phyloP scores from a whole-genome alignment of 768 basidiomycete species.

The Macrolepiota fuliginosa region DNA sequence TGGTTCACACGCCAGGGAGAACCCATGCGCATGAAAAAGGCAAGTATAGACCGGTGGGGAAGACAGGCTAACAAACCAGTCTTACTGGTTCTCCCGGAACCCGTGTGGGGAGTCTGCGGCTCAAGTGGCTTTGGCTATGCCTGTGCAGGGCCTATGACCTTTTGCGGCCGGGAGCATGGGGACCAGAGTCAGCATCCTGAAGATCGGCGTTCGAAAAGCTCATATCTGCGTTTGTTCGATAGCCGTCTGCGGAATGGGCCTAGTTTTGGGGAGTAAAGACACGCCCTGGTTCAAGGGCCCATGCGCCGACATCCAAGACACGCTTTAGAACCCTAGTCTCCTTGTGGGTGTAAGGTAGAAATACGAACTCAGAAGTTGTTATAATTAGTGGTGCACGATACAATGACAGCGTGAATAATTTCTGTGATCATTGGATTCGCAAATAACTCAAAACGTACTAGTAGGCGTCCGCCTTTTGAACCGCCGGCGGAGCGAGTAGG shows the following conservation, averaged over 20 bases:
- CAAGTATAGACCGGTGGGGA: slow-evolving; percentile 4
- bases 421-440: too few relatives aligned
- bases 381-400: not conserved
- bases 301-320: slow-evolving; percentile 1
- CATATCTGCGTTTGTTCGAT: not conserved
- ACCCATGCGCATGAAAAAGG: slow-evolving; percentile 1
- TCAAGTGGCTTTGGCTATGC: not conserved
- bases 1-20: not conserved
- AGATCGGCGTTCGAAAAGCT: not conserved
- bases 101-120: slow-evolving; percentile 10
- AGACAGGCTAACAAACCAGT: slow-evolving; percentile 4
- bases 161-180: not conserved
- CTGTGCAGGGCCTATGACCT: slow-evolving; percentile 1
- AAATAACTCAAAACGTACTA: too few relatives aligned
- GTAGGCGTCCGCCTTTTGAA: too few relatives aligned
- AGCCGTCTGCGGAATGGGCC: not conserved
- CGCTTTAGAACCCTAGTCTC: not conserved
- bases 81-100: not conserved
- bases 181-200: slow-evolving; percentile 11
- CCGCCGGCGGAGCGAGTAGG: too few relatives aligned
- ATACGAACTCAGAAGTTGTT: not conserved
- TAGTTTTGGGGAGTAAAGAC: not conserved
- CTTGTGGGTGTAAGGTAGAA: not conserved
- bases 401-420: not conserved
- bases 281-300: not conserved